Evolutionary conservation across 2,329 filamentous ascomycete species (phyloP), one percentile per base, ranked within the genome.

Genomic region (Verticillium dahliae): DNA sequence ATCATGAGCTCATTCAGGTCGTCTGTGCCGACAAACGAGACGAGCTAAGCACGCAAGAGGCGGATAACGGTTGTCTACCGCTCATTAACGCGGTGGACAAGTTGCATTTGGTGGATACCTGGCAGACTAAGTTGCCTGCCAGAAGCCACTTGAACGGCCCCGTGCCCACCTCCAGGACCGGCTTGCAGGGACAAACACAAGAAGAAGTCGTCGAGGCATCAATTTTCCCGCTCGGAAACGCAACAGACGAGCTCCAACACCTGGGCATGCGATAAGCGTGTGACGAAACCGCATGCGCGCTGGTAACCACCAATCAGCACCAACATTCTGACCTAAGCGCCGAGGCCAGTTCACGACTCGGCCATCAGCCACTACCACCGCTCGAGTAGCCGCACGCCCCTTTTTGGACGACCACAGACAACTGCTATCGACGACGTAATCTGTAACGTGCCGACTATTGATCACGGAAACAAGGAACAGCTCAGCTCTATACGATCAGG

Each of bases 281-380:
- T 65, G 64, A 65, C 62, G 41, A 61, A 58, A 63, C 59, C 64
- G 64, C 64, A 64, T 55, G 57, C 41, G 63, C 61, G 61, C 52
- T 61, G 63, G 50, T 33, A 50, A 18, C 57, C 56, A 41, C 64
- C 62, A 65, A 65, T 65, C 64, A 65, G 58, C 45, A 56, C 34
- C 15, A 13, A n/a, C 27, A n/a, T 34, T 27, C 58, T 60, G 59
- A 56, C 10, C 56, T 65, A 64, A 65, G 63, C 63, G 63, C 63
- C 58, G 57, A 45, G 57, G 37, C 45, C 45, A 55, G 52, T 34
- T 52, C 52, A 50, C 62, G 31, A 60, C 56, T 61, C 41, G 60
- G 56, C 59, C 55, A 58, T 60, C 63, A 57, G 58, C 60, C 60
- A 58, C 38, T 62, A 61, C 39, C 9, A 55, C 60, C 31, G 57